Percentiles rank a stretch among this genome's conserved stretches.
phyloP scores from a whole-genome alignment of 306 rosid species.

The Prunus salicina region DNA sequence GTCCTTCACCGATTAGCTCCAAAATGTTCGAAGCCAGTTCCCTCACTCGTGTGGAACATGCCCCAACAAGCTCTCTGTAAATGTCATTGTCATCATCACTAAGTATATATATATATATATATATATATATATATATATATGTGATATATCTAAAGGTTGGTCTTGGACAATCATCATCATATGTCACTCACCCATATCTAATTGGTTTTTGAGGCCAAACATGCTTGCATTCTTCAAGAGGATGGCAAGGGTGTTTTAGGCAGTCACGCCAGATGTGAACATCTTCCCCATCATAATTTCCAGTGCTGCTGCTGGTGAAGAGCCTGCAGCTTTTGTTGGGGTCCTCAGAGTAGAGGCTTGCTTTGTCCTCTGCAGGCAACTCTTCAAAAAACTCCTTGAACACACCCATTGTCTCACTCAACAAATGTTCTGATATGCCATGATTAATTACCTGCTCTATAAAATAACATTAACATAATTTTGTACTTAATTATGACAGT shows the following conservation, averaged over 20 bases:
- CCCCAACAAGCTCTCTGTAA: constrained; percentile 18
- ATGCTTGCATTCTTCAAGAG: constrained; percentile 16
- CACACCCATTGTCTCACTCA: constrained; percentile 5
- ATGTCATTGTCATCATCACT: not conserved
- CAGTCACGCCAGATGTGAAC: constrained; percentile 26
- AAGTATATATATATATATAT: no score
- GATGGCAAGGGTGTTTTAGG: constrained; percentile 20
- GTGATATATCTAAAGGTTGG: not conserved
- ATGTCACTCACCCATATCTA: constrained; percentile 6
- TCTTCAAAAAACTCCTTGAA: constrained; percentile 13
- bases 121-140: no score
- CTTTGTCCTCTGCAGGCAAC: constrained; percentile 15
- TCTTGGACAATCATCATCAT: not conserved
- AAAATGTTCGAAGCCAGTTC: constrained; percentile 1
- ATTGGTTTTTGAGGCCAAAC: constrained; percentile 20
- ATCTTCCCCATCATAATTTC: constrained; percentile 6
- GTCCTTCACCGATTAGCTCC: constrained; percentile 28
- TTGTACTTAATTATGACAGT: no score
- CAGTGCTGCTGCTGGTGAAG: constrained; percentile 5
- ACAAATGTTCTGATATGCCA: constrained; percentile 13
- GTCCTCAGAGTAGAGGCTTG: constrained; percentile 17
- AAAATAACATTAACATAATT: not conserved
- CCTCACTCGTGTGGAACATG: constrained; percentile 1
- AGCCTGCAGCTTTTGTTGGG: constrained; percentile 18
- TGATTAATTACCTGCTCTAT: constrained; percentile 15